phyloP scores from a whole-genome alignment of 2,329 filamentous ascomycete genomes.

The Phyllosticta citribraziliensis region DNA sequence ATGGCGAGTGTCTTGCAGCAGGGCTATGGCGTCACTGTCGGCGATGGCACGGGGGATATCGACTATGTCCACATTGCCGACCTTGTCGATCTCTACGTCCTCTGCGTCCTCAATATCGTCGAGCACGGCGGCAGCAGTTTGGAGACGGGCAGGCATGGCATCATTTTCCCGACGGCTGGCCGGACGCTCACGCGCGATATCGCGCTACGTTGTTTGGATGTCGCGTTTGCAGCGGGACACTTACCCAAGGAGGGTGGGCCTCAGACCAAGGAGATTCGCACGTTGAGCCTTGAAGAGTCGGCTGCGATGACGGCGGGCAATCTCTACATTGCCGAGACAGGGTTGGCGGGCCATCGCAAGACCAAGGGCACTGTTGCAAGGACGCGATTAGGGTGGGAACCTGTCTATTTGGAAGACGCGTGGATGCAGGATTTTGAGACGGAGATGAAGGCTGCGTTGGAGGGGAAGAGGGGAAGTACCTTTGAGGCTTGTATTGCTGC shows the following conservation, averaged over 20 bases:
- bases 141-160: constrained; percentile 12
- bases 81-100: constrained; percentile 14
- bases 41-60: constrained; percentile 15
- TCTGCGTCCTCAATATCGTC: constrained; percentile 13
- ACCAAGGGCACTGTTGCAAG: constrained; percentile 12
- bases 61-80: constrained; percentile 16
- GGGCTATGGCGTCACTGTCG: constrained; percentile 15
- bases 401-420: constrained; percentile 11
- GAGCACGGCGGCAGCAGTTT: constrained; percentile 14
- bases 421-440: constrained; percentile 14
- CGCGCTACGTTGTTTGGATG: constrained; percentile 12
- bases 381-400: constrained; percentile 13
- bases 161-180: constrained; percentile 13
- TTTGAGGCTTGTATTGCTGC: constrained; percentile 13
- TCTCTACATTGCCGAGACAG: constrained; percentile 12
- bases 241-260: constrained; percentile 14
- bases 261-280: constrained; percentile 13
- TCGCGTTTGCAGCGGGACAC: constrained; percentile 13
- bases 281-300: constrained; percentile 11
- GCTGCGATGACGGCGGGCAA: constrained; percentile 14
- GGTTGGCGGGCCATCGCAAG: constrained; percentile 14
- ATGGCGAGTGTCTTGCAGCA: constrained; percentile 14
- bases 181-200: constrained; percentile 13
- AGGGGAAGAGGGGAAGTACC: constrained; percentile 10
- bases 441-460: constrained; percentile 14